Percentiles rank a stretch among this genome's conserved stretches.
phyloP scores from a whole-genome alignment of 768 basidiomycete genomes.

The Gloeophyllum trabeum region DNA sequence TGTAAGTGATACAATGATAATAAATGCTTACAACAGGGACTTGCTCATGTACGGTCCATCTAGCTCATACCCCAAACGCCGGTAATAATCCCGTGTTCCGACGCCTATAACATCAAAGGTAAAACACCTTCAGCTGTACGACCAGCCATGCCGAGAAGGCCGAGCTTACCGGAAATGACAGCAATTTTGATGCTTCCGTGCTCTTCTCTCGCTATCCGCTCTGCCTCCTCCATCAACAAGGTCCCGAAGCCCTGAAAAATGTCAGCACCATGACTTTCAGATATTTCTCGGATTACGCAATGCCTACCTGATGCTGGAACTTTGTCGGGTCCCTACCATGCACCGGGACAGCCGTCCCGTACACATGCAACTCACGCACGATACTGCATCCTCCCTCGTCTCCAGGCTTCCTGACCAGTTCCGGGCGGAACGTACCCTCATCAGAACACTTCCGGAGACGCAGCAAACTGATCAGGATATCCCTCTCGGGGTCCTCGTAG shows the following conservation, averaged over 20 bases:
- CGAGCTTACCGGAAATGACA: conserved; percentile 80
- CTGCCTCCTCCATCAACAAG: conserved; percentile 97
- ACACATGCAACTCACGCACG: conserved; percentile 93
- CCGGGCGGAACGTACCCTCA: conserved; percentile 93
- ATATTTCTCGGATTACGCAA: not conserved
- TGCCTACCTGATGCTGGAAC: conserved; percentile 82
- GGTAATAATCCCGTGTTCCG: conserved; percentile 95
- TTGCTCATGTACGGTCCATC: conserved; percentile 99
- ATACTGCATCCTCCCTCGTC: conserved; percentile 79
- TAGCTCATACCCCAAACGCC: conserved; percentile 85
- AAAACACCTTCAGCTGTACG: conserved; percentile 1
- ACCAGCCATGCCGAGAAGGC: conserved; percentile 1
- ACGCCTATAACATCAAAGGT: conserved; percentile 42
- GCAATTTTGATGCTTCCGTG: conserved; percentile 92
- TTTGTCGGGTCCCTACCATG: conserved; percentile 97
- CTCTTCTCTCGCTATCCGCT: conserved; percentile 93
- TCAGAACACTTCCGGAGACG: conserved; percentile 92
- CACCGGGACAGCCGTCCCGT: conserved; percentile 95
- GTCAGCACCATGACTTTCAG: conserved; percentile 2
- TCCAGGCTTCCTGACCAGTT: conserved; percentile 42
- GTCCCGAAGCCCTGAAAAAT: conserved; percentile 81
- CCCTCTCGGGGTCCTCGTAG: conserved; percentile 95
- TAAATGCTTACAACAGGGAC: conserved; percentile 31
- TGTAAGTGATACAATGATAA: conserved; percentile 1
- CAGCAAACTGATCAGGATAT: conserved; percentile 90